Conservation (phyloP, 495 filamentous ascomycete genomes). For the Daldinia caldariorum region DNA sequence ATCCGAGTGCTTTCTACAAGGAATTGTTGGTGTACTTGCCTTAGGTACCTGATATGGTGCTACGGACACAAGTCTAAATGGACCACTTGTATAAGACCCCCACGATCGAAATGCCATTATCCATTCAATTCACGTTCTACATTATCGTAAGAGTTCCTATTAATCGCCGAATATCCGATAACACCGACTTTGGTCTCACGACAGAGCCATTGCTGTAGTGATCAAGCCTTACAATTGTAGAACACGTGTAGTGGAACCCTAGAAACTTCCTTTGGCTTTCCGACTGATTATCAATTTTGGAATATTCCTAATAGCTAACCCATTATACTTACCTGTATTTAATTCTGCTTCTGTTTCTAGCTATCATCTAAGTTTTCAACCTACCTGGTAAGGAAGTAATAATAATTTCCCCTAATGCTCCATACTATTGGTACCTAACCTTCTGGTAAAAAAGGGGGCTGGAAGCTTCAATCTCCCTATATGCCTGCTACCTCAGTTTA, state of each 20-base stretch:
- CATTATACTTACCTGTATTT: no score
- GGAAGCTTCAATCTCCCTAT: neutral
- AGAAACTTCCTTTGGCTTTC: neutral
- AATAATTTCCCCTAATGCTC: neutral
- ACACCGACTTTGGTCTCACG: neutral
- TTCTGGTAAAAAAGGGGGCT: neutral
- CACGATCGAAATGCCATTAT: neutral
- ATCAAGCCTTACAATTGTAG: neutral
- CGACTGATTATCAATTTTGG: neutral
- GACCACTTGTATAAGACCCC: neutral
- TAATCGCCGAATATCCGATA: conserved; percentile 5
- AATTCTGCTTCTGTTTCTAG: no score
- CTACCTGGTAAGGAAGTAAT: neutral
- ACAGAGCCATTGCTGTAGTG: neutral
- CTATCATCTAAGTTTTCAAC: neutral
- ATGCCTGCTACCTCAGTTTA: neutral
- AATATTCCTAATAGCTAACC: neutral
- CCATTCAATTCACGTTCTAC: no score
- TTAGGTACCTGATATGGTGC: neutral
- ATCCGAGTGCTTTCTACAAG: neutral
- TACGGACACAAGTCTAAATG: neutral
- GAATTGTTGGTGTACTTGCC: neutral
- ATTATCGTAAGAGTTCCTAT: neutral
- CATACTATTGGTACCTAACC: neutral
- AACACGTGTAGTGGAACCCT: neutral